These are phyloP conservation scores for Pseudopediastrum boryanum DNA, from an alignment of 139 green algal species.

Conservation along the genomic window DNA sequence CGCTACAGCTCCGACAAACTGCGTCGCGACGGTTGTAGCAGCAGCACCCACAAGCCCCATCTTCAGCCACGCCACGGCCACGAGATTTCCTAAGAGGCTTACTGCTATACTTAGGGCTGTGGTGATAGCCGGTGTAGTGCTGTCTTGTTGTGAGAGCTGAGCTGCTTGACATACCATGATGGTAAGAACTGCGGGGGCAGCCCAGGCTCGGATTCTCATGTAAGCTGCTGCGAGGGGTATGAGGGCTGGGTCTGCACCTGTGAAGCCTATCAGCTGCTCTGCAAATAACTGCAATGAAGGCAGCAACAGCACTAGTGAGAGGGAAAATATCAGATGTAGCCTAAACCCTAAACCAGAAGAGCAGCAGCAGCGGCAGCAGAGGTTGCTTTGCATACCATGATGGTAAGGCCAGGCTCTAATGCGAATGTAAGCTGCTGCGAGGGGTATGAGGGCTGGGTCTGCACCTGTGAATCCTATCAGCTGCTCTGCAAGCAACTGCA, in stretches of 20 bases:
- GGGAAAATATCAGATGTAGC: no score
- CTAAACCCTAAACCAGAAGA: no score
- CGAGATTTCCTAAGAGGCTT: constrained; percentile 43
- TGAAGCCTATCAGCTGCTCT: constrained; percentile 49
- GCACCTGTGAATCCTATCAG: constrained; percentile 57
- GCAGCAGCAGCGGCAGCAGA: no score
- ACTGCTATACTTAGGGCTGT: constrained; percentile 26
- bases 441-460: constrained; percentile 55
- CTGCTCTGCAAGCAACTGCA: constrained; percentile 38
- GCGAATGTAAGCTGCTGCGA: constrained; percentile 66
- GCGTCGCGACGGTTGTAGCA: constrained; percentile 59
- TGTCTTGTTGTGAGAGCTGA: constrained; percentile 56
- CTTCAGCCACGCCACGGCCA: constrained; percentile 58
- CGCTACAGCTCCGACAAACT: constrained; percentile 36
- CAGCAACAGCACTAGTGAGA: constrained; percentile 15
- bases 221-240: constrained; percentile 61
- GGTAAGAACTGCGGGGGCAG: constrained; percentile 72
- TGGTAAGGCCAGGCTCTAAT: constrained; percentile 76
- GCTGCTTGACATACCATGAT: constrained; percentile 57
- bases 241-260: constrained; percentile 56
- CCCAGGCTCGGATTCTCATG: constrained; percentile 74
- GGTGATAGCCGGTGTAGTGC: constrained; percentile 24
- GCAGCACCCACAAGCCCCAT: constrained; percentile 69
- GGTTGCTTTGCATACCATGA: constrained; percentile 57
- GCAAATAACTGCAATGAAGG: constrained; percentile 34